Evolutionary conservation across 495 filamentous ascomycete genomes (phyloP).

Genomic region (Viridothelium virens): DNA sequence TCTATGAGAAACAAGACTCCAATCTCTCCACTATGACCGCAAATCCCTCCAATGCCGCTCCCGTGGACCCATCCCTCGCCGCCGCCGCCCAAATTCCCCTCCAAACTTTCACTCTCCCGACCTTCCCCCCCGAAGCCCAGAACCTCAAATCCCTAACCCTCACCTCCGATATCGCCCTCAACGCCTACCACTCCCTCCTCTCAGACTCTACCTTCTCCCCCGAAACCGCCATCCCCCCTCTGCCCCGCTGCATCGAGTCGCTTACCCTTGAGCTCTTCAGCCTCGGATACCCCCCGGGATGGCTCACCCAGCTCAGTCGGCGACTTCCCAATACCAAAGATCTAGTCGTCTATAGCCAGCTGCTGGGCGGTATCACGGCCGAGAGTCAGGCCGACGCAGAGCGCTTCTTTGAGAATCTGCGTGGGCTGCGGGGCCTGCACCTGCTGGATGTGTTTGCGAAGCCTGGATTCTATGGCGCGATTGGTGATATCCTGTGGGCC

Average conservation of each 20-base stretch:
- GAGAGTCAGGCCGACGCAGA: constrained; percentile 32
- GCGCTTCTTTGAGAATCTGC: constrained; percentile 28
- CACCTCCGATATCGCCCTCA: constrained; percentile 33
- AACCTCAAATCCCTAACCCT: constrained; percentile 32
- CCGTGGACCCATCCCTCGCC: constrained; percentile 24
- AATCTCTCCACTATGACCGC: constrained; percentile 14
- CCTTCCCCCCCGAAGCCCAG: constrained; percentile 28
- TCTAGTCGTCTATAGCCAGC: constrained; percentile 35
- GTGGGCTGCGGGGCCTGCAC: constrained; percentile 33
- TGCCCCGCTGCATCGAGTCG: constrained; percentile 27
- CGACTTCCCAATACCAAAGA: constrained; percentile 30
- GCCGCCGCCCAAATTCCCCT: constrained; percentile 34
- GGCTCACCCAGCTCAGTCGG: constrained; percentile 29
- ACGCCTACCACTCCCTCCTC: constrained; percentile 30
- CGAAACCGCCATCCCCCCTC: constrained; percentile 19
- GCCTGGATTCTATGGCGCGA: constrained; percentile 26
- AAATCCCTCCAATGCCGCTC: constrained; percentile 15
- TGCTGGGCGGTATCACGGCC: constrained; percentile 35
- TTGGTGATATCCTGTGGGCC: constrained; percentile 16
- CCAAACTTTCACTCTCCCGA: constrained; percentile 30
- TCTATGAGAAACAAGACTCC: neutral
- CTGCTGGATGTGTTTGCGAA: constrained; percentile 38
- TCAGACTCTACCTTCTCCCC: constrained; percentile 3
- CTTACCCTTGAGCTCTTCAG: constrained; percentile 41
- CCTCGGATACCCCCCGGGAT: constrained; percentile 38